Base-by-base conservation (phyloP, 306 rosid genomes). In the Pueraria montana region DNA sequence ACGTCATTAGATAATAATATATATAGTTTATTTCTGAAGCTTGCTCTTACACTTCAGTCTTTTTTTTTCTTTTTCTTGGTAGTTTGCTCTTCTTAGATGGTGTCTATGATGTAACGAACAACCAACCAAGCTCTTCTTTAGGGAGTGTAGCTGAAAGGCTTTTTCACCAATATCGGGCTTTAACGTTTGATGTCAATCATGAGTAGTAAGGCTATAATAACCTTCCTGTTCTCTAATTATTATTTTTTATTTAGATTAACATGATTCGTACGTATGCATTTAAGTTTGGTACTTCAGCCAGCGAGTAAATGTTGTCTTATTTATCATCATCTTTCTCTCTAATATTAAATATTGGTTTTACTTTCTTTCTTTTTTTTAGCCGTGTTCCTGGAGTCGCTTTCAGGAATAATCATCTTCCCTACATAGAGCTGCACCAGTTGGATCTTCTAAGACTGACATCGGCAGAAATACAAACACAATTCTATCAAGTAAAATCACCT, bases 341-440 rank as follows among this genome's bases (percentile, higher is more conserved):
- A 20, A 21, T 11, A 59, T n/a, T n/a, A n/a, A n/a, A n/a, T n/a
- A 13, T 5, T 20, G 2, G 3, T n/a, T 42, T n/a, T n/a, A 3
- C 3, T 55, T 85, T 71, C n/a, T n/a, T n/a, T n/a, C n/a, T n/a
- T n/a, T 50, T 0, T 6, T 62, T 69, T 77, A 91, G 98, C 52
- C 45, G 82, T 61, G 87, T 95, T 86, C 98, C 97, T 23, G 98
- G 98, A 68, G 79, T 84, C 5, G 92, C 95, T 71, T 89, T 90
- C 76, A 67, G 84, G 80, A n/a, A n/a, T n/a, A 88, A 83, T 21
- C 89, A 78, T 24, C 32, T 58, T 32, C 86, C 94, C 2, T 89
- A 73, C 72, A 0, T 95, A 13, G 87, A 89, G 78, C 82, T 95
- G 77, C 91, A 88, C 68, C 91, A 83, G 20, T 63, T 80, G 36